Evolutionary conservation across 768 basidiomycete species (phyloP), one percentile per base, ranked within the genome.

Genomic region (Tricholoma sp.): DNA sequence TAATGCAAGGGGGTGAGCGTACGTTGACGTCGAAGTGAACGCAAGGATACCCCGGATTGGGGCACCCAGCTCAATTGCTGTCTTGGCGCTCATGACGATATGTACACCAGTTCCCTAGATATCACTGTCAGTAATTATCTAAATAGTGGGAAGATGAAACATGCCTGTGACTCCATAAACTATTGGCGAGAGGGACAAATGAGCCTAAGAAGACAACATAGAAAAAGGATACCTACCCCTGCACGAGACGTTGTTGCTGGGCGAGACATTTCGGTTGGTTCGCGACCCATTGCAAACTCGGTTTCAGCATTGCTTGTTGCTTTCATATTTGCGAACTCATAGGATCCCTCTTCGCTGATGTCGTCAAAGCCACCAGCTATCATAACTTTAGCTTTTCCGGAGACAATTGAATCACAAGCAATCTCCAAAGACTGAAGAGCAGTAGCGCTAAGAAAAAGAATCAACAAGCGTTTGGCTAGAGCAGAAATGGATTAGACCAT

Each of bases 281-380:
- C 97, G 63, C 97, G 94, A 59, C 97, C 97, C 90, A 97, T 97
- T 3, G 95, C 96, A 66, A 98, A 91, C 71, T 99, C 97, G 31
- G 92, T 92, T 72, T 94, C 92, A 1, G 95, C 88, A 66, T 96
- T 98, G 74, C 90, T 93, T 5, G 97, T 99, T 1, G 97, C 97
- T 74, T 98, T 97, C 97, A 99, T 99, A 78, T 98, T 98, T 50
- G 94, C 97, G 72, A 99, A 99, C 72, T 99, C 96, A 71, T 87
- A 98, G 7, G 96, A 98, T 15, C 96, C 97, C 74, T 99, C 97
- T 72, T 99, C 97, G 61, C 89, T 91, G 70, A 98, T 83, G 70
- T 99, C 97, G 66, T 99, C 97, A 75, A 95, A 98, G 56, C 97
- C 97, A 69, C 97, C 97, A 34, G 96, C 91, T 58, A 99, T 87